Conservation (phyloP, 805 yeast genomes). For the Monosporozyma solicola region DNA sequence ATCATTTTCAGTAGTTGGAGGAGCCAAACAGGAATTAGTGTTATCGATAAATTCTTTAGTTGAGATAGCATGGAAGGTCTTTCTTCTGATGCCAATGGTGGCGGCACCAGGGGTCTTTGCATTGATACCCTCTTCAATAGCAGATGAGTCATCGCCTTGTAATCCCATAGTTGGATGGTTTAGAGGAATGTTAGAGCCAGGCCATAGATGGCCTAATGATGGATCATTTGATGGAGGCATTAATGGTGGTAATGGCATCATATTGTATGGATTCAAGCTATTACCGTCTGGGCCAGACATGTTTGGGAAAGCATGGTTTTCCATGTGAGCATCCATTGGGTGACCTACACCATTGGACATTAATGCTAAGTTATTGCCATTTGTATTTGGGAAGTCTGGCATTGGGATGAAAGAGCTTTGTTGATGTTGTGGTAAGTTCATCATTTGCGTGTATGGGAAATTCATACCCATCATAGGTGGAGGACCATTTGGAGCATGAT, state of each 20-base stretch:
- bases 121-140: conserved; percentile 6
- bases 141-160: conserved; percentile 8
- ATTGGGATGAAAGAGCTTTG: conserved; percentile 8
- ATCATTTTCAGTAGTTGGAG: background rate
- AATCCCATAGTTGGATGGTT: background rate
- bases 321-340: conserved; percentile 1
- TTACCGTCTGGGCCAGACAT: conserved; percentile 4
- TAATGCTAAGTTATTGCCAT: background rate
- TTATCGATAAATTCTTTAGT: conserved; percentile 14
- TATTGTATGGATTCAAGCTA: conserved; percentile 1
- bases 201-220: conserved; percentile 16
- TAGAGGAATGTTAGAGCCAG: conserved; percentile 6
- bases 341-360: conserved; percentile 2
- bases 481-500: conserved; percentile 4
- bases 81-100: conserved; percentile 23
- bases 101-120: conserved; percentile 10
- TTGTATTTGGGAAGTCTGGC: conserved; percentile 14
- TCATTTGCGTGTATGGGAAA: conserved; percentile 28
- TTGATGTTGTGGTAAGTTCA: conserved; percentile 23
- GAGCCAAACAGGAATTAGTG: conserved; percentile 2
- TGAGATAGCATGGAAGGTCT: conserved; percentile 27
- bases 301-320: conserved; percentile 11
- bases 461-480: conserved; percentile 28
- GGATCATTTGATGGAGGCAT: conserved; percentile 1
- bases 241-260: conserved; percentile 4